Percentiles rank a stretch among this genome's conserved stretches.
These are phyloP conservation scores for Monosporascus sp. DNA, from an alignment of 2,329 filamentous ascomycete genomes.

Conservation along the genomic window DNA sequence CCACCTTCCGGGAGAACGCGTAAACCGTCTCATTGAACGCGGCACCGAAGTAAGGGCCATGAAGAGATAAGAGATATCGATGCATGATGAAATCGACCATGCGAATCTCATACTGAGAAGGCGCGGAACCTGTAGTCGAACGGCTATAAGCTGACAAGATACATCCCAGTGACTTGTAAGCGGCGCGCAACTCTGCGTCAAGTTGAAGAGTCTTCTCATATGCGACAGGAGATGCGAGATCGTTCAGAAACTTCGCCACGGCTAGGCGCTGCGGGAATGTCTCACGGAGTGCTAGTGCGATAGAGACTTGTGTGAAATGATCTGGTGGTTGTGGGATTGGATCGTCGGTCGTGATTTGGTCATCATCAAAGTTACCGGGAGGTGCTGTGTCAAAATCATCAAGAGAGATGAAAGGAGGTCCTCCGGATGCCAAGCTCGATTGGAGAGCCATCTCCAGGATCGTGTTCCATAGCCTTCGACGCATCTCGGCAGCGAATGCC, in stretches of 20 bases:
- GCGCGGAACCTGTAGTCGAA: slow-evolving; percentile 5
- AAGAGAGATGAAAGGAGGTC: slow-evolving; percentile 37
- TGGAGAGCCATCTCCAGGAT: slow-evolving; percentile 43
- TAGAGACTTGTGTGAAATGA: slow-evolving; percentile 34
- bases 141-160: slow-evolving; percentile 19
- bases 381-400: slow-evolving; percentile 43
- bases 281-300: slow-evolving; percentile 35
- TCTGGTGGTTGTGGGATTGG: slow-evolving; percentile 24
- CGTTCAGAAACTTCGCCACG: slow-evolving; percentile 35
- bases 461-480: slow-evolving; percentile 47
- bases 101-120: slow-evolving; percentile 32
- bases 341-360: slow-evolving; percentile 32
- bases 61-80: slow-evolving; percentile 48
- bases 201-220: slow-evolving; percentile 38
- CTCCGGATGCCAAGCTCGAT: slow-evolving; percentile 40
- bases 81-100: slow-evolving; percentile 44
- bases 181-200: slow-evolving; percentile 32
- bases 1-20: slow-evolving; percentile 41
- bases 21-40: slow-evolving; percentile 35
- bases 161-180: slow-evolving; percentile 35
- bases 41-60: slow-evolving; percentile 42
- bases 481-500: slow-evolving; percentile 37
- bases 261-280: slow-evolving; percentile 36
- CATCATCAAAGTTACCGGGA: slow-evolving; percentile 46
- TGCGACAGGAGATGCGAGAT: slow-evolving; percentile 26